Conservation (phyloP, 2,329 filamentous ascomycete genomes). For the Raffaelea arxii region DNA sequence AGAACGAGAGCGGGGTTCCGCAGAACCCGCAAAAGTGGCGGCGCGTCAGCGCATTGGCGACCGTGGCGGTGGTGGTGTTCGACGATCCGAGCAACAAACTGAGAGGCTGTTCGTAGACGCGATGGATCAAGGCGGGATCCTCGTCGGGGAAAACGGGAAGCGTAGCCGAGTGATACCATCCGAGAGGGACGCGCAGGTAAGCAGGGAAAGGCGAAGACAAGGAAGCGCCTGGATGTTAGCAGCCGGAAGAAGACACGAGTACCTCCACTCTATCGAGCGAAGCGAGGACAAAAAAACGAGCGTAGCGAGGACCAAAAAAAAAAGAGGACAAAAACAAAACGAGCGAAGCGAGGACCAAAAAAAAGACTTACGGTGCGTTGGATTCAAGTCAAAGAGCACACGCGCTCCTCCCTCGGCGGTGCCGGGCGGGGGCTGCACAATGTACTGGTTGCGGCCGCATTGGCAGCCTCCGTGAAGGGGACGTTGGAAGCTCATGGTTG, state of each 20-base stretch:
- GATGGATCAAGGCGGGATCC: conserved; percentile 54
- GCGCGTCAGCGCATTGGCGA: conserved; percentile 38
- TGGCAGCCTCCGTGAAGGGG: conserved; percentile 69
- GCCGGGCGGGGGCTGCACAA: conserved; percentile 56
- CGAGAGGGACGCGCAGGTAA: conserved; percentile 73
- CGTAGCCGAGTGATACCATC: conserved; percentile 70
- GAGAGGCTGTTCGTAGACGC: conserved; percentile 52
- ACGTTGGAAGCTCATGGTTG: neutral
- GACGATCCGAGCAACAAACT: no score
- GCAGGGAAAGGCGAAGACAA: conserved; percentile 66
- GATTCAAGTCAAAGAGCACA: conserved; percentile 66
- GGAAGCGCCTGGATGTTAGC: conserved; percentile 40
- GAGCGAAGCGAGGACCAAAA: neutral
- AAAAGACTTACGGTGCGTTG: conserved; percentile 55
- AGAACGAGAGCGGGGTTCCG: conserved; percentile 75
- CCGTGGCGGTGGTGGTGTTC: conserved; percentile 26
- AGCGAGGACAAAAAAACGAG: no score
- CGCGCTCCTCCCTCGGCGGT: conserved; percentile 47
- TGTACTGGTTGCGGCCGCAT: conserved; percentile 78
- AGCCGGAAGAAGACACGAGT: neutral
- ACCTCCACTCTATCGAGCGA: neutral
- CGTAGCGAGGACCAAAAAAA: neutral
- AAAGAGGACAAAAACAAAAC: neutral
- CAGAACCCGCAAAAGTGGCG: conserved; percentile 88
- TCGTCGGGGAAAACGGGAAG: conserved; percentile 72